Conservation (phyloP, 176 grass and related monocot genomes). For the Zoysia japonica region DNA sequence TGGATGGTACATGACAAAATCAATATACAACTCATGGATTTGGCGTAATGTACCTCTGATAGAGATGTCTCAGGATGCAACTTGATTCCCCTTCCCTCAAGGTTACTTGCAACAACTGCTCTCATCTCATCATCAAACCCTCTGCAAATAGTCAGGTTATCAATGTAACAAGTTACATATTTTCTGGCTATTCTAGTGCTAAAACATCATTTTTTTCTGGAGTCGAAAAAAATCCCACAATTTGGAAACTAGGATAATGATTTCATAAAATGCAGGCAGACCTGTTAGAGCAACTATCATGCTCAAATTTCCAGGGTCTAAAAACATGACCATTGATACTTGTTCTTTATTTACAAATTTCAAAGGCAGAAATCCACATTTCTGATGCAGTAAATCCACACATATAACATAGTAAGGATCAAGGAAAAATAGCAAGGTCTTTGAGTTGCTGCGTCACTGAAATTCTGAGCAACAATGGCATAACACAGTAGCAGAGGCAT, state of each 20-base stretch:
- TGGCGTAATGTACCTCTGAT: slow-evolving; percentile 55
- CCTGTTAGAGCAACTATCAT: background rate
- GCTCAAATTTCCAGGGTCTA: background rate
- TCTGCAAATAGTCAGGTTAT: slow-evolving; percentile 41
- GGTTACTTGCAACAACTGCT: slow-evolving; percentile 79
- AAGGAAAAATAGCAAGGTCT: background rate
- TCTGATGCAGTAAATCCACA: background rate
- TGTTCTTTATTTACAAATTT: background rate
- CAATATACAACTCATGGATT: background rate
- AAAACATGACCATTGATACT: background rate
- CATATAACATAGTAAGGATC: background rate
- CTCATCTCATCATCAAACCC: slow-evolving; percentile 99
- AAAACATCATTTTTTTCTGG: background rate
- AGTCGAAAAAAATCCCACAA: background rate
- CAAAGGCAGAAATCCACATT: background rate
- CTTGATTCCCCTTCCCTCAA: slow-evolving; percentile 82
- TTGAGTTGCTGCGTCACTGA: background rate
- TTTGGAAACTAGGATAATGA: background rate
- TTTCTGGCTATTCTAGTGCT: background rate
- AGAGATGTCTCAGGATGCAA: slow-evolving; percentile 76
- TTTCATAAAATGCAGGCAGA: background rate
- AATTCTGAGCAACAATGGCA: background rate
- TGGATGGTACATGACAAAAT: background rate
- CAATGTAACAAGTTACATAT: background rate
- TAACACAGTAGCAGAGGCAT: background rate